Base-by-base conservation (phyloP, 1,139 yeast species). In the Geotrichum siamense region DNA sequence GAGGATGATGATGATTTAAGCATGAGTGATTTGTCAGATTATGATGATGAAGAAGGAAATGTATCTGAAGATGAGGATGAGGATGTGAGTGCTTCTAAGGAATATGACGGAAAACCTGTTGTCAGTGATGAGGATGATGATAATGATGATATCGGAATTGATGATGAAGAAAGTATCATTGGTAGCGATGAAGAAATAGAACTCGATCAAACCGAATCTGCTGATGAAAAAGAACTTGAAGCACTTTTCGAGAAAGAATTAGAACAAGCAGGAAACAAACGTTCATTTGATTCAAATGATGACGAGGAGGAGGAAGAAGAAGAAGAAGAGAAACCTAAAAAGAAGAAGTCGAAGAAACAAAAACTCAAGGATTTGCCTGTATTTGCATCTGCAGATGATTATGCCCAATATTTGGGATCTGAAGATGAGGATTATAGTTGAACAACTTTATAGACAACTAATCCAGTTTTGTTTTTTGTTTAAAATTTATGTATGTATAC, bases 361-460 rank as follows among this genome's bases (percentile, higher is more conserved):
- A 81, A 77, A 63, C 67, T 82, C 57, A 79, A 74, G 59, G 77
- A 74, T 47, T 68, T 89, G 52, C 96, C 97, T 17, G 74, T 79
- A 17, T 89, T 86, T 68, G 97, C 96, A 1, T 80, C 93, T 39
- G 94, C 79, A 8, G 96, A 84, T 38, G 96, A 86, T 53, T 89
- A 87, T 61, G 82, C 94, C 19, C 71, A 82, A 59, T 82, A 81
- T 57, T 67, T 85, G 37, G 47, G 42, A 19, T 72, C 74, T 39
- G 79, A 59, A 8, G 60, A 56, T 35, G 61, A 57, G 39, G 60
- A 58, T 38, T 55, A 45, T 29, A 30, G 34, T 30, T 30, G 13
- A 28, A 6, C 13, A n/a, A n/a, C n/a, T n/a, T n/a, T n/a, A n/a
- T n/a, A n/a, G n/a, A n/a, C n/a, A n/a, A n/a, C n/a, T n/a, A n/a